Conservation (phyloP, 140 eudicot genomes). For the Anethum foeniculum region DNA sequence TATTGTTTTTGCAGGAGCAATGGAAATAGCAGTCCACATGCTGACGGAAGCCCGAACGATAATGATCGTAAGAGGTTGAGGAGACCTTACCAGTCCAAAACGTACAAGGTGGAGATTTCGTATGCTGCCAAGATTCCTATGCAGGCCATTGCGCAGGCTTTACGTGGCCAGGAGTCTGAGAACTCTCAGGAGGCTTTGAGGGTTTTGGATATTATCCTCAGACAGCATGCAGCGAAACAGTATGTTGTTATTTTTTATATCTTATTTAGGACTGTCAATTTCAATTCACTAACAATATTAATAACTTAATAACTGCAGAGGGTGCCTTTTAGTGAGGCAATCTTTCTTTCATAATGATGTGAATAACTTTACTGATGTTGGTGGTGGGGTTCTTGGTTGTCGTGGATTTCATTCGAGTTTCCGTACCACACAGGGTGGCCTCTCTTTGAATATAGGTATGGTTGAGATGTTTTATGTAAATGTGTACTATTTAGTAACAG, state of each 20-base stretch:
- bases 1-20: constrained; percentile 18
- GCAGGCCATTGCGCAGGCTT: constrained; percentile 37
- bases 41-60: constrained; percentile 18
- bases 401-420: constrained; percentile 79
- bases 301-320: constrained; percentile 26
- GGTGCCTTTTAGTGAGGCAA: constrained; percentile 70
- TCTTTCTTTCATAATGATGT: constrained; percentile 60
- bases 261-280: neutral
- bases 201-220: constrained; percentile 45
- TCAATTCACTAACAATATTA: neutral
- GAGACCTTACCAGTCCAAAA: constrained; percentile 32
- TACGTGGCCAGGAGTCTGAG: constrained; percentile 40
- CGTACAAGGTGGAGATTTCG: constrained; percentile 38
- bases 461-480: neutral
- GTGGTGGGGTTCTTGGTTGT: constrained; percentile 67
- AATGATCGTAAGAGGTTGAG: constrained; percentile 41
- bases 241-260: constrained; percentile 8
- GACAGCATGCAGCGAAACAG: constrained; percentile 60
- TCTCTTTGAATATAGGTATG: constrained; percentile 66
- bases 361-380: constrained; percentile 36
- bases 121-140: constrained; percentile 50
- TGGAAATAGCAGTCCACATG: constrained; percentile 14
- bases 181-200: constrained; percentile 46
- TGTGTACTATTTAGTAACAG: no score
- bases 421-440: constrained; percentile 62